Conservation (phyloP, 1,284 basidiomycete genomes). For the Anthracocystis setariae region DNA sequence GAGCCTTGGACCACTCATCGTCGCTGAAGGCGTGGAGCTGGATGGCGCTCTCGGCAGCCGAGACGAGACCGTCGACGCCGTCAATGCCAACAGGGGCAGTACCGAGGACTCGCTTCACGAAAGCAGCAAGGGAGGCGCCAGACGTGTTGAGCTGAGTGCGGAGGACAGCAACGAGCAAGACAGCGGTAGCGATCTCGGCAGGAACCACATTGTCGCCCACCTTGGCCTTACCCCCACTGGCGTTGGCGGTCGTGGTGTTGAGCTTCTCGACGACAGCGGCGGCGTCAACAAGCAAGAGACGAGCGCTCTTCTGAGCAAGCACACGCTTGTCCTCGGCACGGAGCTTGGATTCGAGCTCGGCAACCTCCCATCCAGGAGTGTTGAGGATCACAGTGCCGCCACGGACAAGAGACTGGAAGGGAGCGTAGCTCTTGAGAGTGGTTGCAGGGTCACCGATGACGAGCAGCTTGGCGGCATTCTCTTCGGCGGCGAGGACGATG, state of each 20-base stretch:
- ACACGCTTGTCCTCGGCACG: conserved; percentile 60
- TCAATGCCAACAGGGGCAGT: conserved; percentile 59
- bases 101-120: conserved; percentile 55
- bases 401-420: conserved; percentile 56
- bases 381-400: conserved; percentile 65
- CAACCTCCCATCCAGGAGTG: conserved; percentile 58
- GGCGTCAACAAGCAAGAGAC: conserved; percentile 60
- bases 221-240: conserved; percentile 58
- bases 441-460: conserved; percentile 58
- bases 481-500: conserved; percentile 55
- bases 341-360: conserved; percentile 62
- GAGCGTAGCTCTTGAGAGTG: conserved; percentile 58
- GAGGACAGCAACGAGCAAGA: conserved; percentile 56
- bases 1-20: conserved; percentile 53
- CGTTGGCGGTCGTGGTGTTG: conserved; percentile 50
- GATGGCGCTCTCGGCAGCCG: conserved; percentile 48
- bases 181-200: conserved; percentile 56
- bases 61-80: conserved; percentile 56
- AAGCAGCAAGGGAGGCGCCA: conserved; percentile 38
- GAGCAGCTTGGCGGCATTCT: conserved; percentile 52
- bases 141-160: conserved; percentile 51
- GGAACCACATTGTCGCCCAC: conserved; percentile 49
- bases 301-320: conserved; percentile 57
- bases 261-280: conserved; percentile 56
- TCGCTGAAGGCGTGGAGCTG: conserved; percentile 49